These are phyloP conservation scores for Perkinsus chesapeaki DNA, from an alignment of 169 alveolate species.

Conservation along the genomic window DNA sequence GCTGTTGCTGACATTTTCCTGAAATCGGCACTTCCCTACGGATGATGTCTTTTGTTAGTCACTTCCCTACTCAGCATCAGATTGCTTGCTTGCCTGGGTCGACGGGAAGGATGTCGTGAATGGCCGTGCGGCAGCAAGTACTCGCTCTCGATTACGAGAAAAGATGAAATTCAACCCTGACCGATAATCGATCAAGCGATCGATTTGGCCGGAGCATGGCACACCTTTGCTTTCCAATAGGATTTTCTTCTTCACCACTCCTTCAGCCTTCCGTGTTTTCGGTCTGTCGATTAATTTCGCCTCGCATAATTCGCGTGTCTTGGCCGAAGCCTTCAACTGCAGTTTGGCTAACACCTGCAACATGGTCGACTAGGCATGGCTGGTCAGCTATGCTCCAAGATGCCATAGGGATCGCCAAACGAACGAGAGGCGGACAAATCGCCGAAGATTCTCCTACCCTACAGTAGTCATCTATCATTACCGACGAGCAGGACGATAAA, in stretches of 20 bases:
- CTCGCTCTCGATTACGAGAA: background rate
- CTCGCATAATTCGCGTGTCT: background rate
- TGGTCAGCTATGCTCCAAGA: background rate
- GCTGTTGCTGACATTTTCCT: background rate
- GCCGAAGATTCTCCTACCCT: too few species aligned
- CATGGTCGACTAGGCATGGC: too few species aligned
- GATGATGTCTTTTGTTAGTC: background rate
- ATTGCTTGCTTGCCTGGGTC: background rate
- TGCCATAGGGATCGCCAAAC: too few species aligned
- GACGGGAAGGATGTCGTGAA: background rate
- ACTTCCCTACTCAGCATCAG: background rate
- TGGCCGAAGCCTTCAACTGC: background rate
- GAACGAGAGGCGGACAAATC: too few species aligned
- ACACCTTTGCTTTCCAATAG: background rate
- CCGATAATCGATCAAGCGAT: background rate
- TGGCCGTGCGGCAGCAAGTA: background rate
- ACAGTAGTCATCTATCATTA: too few species aligned
- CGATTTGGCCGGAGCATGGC: background rate
- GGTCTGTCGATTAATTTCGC: background rate
- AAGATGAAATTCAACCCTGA: background rate
- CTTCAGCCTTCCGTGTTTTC: background rate
- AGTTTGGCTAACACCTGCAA: background rate
- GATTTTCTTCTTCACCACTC: background rate
- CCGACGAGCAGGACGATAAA: too few species aligned
- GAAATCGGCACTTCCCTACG: background rate